Conservation (phyloP, 352 stramenopile genomes). For the Globisporangium perplexum region DNA sequence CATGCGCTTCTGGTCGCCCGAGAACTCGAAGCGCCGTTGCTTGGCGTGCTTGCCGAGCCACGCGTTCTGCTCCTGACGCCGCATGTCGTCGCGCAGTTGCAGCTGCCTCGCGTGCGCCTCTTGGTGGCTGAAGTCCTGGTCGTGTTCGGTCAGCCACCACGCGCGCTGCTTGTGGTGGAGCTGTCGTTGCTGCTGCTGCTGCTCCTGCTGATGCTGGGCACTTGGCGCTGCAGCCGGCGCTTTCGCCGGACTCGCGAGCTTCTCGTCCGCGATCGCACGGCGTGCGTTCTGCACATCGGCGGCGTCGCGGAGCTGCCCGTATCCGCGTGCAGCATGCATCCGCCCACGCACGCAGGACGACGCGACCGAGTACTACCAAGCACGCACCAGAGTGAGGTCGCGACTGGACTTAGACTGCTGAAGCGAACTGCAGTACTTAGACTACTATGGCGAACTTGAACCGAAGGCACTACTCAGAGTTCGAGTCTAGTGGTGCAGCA, state of each 20-base stretch:
- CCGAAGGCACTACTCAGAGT: no score
- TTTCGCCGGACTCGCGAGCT: background rate
- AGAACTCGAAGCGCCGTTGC: conserved; percentile 56
- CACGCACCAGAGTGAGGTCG: no score
- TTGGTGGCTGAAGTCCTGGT: conserved; percentile 7
- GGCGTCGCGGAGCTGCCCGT: conserved; percentile 10
- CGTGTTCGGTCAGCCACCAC: conserved; percentile 35
- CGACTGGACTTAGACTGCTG: no score
- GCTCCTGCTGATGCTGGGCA: background rate
- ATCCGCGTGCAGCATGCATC: conserved; percentile 8
- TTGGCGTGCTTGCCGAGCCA: conserved; percentile 71
- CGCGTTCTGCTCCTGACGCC: conserved; percentile 53
- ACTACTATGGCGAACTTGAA: no score
- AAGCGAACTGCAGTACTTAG: no score
- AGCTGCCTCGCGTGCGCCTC: conserved; percentile 22
- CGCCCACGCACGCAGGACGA: background rate
- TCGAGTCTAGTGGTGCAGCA: conserved; percentile 49
- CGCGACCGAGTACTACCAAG: no score
- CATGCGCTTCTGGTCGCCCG: conserved; percentile 66
- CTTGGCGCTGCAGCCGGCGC: background rate
- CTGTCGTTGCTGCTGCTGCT: background rate
- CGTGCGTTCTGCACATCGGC: conserved; percentile 12
- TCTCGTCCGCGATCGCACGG: conserved; percentile 7
- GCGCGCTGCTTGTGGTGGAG: conserved; percentile 5
- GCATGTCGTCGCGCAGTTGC: conserved; percentile 40